Conservation (phyloP, 768 basidiomycete species). For the Mycena venus region DNA sequence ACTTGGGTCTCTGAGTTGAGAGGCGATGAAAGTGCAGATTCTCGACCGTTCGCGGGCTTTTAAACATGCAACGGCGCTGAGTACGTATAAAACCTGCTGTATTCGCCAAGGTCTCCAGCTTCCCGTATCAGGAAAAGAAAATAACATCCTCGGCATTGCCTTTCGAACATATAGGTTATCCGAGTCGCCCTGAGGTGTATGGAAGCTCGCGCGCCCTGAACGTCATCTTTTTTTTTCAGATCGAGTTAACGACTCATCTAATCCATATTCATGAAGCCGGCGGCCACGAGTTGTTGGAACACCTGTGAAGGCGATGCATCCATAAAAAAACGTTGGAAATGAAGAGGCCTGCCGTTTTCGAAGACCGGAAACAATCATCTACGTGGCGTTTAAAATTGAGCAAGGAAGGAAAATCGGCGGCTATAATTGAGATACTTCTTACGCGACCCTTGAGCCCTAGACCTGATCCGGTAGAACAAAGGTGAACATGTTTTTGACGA, state of each 20-base stretch:
- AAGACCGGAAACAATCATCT: neutral
- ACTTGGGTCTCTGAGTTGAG: neutral
- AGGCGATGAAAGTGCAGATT: neutral
- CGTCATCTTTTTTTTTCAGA: constrained; percentile 7
- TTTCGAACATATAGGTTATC: constrained; percentile 9
- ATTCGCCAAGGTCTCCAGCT: neutral
- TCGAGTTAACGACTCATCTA: constrained; percentile 16
- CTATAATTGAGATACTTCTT: neutral
- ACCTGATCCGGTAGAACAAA: constrained; percentile 25
- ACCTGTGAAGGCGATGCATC: constrained; percentile 21
- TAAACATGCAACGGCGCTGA: constrained; percentile 16
- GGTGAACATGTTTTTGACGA: neutral
- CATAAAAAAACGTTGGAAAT: constrained; percentile 13
- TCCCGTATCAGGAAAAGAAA: constrained; percentile 22
- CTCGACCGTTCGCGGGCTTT: constrained; percentile 10
- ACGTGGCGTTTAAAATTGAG: constrained; percentile 3
- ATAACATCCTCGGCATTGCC: constrained; percentile 4
- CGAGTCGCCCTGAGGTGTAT: constrained; percentile 8
- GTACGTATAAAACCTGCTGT: constrained; percentile 24
- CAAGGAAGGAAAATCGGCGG: constrained; percentile 7
- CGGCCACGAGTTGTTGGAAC: constrained; percentile 26
- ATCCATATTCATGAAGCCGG: constrained; percentile 4
- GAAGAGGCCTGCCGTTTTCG: constrained; percentile 6
- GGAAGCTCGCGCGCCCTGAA: constrained; percentile 1
- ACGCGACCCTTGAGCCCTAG: constrained; percentile 16